Conservation (phyloP, 1,284 basidiomycete genomes). For the Cryptococcus depauperatus region DNA sequence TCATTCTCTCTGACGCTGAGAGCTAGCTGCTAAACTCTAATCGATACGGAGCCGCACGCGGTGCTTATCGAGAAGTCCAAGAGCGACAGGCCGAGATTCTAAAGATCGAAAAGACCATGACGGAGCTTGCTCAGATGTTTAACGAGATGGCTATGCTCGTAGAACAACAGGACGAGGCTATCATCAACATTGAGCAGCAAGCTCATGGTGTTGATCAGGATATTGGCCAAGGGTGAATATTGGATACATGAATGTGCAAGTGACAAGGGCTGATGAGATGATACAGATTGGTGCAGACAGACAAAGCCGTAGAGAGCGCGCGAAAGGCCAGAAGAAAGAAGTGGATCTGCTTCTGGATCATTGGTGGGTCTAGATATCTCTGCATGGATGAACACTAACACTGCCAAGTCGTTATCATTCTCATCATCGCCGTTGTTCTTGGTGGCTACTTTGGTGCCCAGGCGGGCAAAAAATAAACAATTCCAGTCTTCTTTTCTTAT, state of each 20-base stretch:
- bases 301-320: slow-evolving; percentile 65
- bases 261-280: not conserved
- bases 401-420: slow-evolving; percentile 48
- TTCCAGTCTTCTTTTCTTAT: not conserved
- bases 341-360: slow-evolving; percentile 67
- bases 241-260: not conserved
- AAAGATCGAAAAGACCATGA: slow-evolving; percentile 77
- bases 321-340: slow-evolving; percentile 68
- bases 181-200: slow-evolving; percentile 57
- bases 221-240: slow-evolving; percentile 59
- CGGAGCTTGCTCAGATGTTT: slow-evolving; percentile 81
- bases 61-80: slow-evolving; percentile 83
- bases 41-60: slow-evolving; percentile 72
- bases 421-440: slow-evolving; percentile 48
- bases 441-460: slow-evolving; percentile 34
- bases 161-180: slow-evolving; percentile 67
- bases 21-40: slow-evolving; percentile 68
- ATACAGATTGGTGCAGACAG: slow-evolving; percentile 57
- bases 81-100: slow-evolving; percentile 80
- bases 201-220: slow-evolving; percentile 59
- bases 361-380: slow-evolving; percentile 21
- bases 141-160: slow-evolving; percentile 78
- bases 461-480: slow-evolving; percentile 11
- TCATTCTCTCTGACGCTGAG: too few species aligned
- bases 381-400: not conserved